Conservation (phyloP, 371 early-diverging fungal species). For the Nematocida ironsii region DNA sequence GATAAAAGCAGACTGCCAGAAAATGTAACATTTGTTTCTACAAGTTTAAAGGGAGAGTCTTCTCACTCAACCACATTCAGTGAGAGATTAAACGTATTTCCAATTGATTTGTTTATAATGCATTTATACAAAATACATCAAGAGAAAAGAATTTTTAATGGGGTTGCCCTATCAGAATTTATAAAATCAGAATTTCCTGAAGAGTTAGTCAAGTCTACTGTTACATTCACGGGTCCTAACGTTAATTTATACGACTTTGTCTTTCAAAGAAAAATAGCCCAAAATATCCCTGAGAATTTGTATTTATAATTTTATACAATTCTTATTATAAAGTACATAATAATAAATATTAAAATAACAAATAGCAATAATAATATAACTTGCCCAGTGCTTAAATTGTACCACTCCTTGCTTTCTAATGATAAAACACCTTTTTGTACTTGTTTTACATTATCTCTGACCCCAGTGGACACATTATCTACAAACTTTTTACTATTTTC, state of each 20-base stretch:
- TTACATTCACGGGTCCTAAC: conserved; percentile 34
- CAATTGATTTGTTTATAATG: conserved; percentile 50
- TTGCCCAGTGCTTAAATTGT: conserved; percentile 16
- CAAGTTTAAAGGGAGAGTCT: conserved; percentile 59
- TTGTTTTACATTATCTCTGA: conserved; percentile 40
- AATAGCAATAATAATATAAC: conserved; percentile 3
- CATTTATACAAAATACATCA: background rate
- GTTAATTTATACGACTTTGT: conserved; percentile 24
- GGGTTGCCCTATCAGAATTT: background rate
- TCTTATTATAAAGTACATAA: conserved; percentile 44
- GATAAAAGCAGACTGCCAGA: conserved; percentile 47
- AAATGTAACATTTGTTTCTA: conserved; percentile 63
- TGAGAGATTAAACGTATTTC: conserved; percentile 34
- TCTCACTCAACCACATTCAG: conserved; percentile 57
- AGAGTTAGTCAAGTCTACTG: conserved; percentile 20
- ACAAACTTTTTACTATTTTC: conserved; percentile 46
- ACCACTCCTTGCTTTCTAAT: conserved; percentile 33
- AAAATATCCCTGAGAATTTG: background rate
- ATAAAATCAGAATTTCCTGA: conserved; percentile 9
- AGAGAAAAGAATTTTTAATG: background rate
- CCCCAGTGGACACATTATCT: conserved; percentile 28
- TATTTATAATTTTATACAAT: background rate
- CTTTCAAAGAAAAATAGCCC: background rate
- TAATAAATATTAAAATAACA: conserved; percentile 37
- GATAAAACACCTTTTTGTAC: conserved; percentile 32